phyloP scores from a whole-genome alignment of 495 filamentous ascomycete species.

The Amphirosellinia nigrospora region DNA sequence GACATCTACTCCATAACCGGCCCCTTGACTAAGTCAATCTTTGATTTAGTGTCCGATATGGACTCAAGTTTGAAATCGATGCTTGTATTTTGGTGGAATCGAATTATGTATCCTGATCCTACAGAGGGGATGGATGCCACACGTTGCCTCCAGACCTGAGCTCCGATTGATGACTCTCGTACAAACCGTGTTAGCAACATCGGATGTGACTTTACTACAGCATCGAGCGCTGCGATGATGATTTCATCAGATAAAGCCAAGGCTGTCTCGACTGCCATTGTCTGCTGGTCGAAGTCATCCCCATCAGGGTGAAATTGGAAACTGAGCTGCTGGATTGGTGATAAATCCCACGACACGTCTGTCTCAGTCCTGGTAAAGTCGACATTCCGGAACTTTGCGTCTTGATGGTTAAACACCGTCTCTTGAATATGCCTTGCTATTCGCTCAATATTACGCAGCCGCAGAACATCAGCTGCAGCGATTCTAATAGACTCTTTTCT shows the following conservation, averaged over 20 bases:
- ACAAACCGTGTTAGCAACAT: slow-evolving; percentile 64
- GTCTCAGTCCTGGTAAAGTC: slow-evolving; percentile 37
- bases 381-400: slow-evolving; percentile 2
- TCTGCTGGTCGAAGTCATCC: slow-evolving; percentile 64
- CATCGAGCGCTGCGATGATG: slow-evolving; percentile 50
- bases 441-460: slow-evolving; percentile 9
- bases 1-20: slow-evolving; percentile 50
- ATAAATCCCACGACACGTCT: slow-evolving; percentile 56
- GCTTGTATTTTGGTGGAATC: slow-evolving; percentile 3
- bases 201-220: slow-evolving; percentile 57
- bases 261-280: slow-evolving; percentile 56
- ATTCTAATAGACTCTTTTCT: slow-evolving; percentile 17
- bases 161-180: slow-evolving; percentile 1
- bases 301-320: slow-evolving; percentile 56
- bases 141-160: slow-evolving; percentile 2
- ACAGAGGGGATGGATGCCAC: not conserved
- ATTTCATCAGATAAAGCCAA: slow-evolving; percentile 40
- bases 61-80: slow-evolving; percentile 2
- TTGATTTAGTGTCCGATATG: slow-evolving; percentile 37
- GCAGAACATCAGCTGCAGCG: not conserved
- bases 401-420: not conserved
- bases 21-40: slow-evolving; percentile 35
- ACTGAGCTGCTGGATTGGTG: slow-evolving; percentile 64
- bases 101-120: not conserved
- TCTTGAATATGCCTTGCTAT: not conserved